phyloP scores from a whole-genome alignment of 2,329 filamentous ascomycete species.

The Hymenoscyphus occultus region DNA sequence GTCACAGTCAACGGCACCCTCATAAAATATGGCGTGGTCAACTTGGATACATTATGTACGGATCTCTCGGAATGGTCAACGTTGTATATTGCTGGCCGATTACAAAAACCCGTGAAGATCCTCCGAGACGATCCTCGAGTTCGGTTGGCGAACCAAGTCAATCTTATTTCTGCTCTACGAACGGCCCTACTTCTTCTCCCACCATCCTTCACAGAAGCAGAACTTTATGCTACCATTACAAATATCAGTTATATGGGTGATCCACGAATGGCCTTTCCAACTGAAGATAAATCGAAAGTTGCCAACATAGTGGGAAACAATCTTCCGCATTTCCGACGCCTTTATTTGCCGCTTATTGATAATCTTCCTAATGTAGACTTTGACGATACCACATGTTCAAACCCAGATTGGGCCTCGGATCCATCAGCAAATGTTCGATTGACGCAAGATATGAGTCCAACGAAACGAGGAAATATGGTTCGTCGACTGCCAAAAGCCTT shows the following conservation, averaged over 20 bases:
- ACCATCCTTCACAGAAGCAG: conserved; percentile 75
- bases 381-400: conserved; percentile 57
- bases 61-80: conserved; percentile 92
- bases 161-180: conserved; percentile 86
- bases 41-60: conserved; percentile 80
- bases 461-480: conserved; percentile 94
- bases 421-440: conserved; percentile 63
- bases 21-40: conserved; percentile 98
- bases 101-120: conserved; percentile 98
- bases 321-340: conserved; percentile 82
- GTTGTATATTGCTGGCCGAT: conserved; percentile 88
- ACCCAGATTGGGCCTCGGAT: conserved; percentile 62
- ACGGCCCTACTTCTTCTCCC: conserved; percentile 86
- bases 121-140: conserved; percentile 89
- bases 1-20: conserved; percentile 91
- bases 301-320: conserved; percentile 92
- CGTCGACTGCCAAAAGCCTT: conserved; percentile 83
- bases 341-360: conserved; percentile 86
- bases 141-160: conserved; percentile 91
- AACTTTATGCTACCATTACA: conserved; percentile 88
- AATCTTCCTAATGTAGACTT: conserved; percentile 87
- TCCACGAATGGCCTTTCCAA: conserved; percentile 87
- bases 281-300: conserved; percentile 90
- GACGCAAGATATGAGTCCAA: conserved; percentile 87
- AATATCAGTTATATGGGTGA: conserved; percentile 93